phyloP scores from a whole-genome alignment of 495 filamentous ascomycete species.

The Xanthoparmelia taractica region DNA sequence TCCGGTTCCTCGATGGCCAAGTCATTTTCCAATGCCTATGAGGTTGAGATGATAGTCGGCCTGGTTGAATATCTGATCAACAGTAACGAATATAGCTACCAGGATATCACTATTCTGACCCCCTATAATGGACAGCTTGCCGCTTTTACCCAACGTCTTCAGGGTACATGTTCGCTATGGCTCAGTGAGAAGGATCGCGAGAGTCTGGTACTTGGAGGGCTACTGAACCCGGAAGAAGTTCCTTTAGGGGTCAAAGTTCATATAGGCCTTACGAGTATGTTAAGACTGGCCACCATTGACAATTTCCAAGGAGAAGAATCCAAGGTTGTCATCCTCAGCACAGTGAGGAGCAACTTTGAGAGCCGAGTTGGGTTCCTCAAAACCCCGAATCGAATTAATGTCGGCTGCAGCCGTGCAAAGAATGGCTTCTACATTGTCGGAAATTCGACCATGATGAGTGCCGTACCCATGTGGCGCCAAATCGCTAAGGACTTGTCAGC shows the following conservation, averaged over 20 bases:
- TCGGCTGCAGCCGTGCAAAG: constrained; percentile 60
- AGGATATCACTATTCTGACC: constrained; percentile 25
- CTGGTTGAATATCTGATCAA: constrained; percentile 25
- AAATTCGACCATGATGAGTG: constrained; percentile 47
- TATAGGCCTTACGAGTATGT: constrained; percentile 41
- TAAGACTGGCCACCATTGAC: constrained; percentile 63
- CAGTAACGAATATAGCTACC: constrained; percentile 24
- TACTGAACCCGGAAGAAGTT: constrained; percentile 20
- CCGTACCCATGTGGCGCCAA: constrained; percentile 59
- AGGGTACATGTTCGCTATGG: constrained; percentile 28
- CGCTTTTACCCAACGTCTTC: constrained; percentile 26
- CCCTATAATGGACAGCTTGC: constrained; percentile 27
- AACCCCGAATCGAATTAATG: constrained; percentile 70
- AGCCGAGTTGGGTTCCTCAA: constrained; percentile 60
- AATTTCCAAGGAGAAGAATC: constrained; percentile 73
- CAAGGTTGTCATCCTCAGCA: constrained; percentile 62
- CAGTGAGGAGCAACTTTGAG: constrained; percentile 62
- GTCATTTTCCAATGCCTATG: constrained; percentile 38
- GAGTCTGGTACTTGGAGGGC: constrained; percentile 41
- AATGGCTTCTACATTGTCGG: constrained; percentile 79
- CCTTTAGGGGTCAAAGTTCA: constrained; percentile 19
- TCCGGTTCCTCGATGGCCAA: constrained; percentile 31
- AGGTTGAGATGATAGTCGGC: constrained; percentile 49
- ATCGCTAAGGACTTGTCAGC: constrained; percentile 46
- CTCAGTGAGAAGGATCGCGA: constrained; percentile 54